Evolutionary conservation across 2,329 filamentous ascomycete genomes (phyloP).

Genomic region (Ascochyta rabiei): DNA sequence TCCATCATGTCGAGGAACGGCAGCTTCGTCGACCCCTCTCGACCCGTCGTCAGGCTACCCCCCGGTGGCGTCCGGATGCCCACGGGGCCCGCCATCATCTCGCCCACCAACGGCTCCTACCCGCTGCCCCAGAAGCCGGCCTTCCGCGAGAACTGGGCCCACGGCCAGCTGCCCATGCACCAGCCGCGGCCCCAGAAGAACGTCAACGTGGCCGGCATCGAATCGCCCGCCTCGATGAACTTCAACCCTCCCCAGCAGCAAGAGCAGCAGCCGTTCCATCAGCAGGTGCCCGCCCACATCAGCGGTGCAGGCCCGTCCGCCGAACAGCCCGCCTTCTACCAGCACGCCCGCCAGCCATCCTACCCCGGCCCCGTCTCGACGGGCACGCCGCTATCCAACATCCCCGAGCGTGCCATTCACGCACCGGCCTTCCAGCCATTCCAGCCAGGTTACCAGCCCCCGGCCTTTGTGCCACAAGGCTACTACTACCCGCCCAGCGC

Average conservation of each 20-base stretch:
- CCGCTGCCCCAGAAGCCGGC: constrained; percentile 61
- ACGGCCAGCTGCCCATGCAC: constrained; percentile 75
- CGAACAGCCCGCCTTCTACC: constrained; percentile 54
- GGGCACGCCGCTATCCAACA: constrained; percentile 85
- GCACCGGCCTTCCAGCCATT: constrained; percentile 83
- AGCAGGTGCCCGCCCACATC: constrained; percentile 84
- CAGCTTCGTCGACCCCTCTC: constrained; percentile 61
- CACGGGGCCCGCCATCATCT: constrained; percentile 36
- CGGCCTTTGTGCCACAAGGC: constrained; percentile 46
- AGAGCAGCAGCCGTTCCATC: constrained; percentile 87
- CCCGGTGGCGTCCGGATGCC: constrained; percentile 58
- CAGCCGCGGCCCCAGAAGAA: constrained; percentile 94
- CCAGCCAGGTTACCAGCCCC: constrained; percentile 60
- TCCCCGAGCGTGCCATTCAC: constrained; percentile 90
- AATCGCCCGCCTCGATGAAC: constrained; percentile 72
- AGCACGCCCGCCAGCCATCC: constrained; percentile 70
- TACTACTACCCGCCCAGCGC: constrained; percentile 68
- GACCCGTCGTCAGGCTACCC: constrained; percentile 84
- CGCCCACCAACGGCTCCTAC: constrained; percentile 49
- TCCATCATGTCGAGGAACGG: constrained; percentile 74
- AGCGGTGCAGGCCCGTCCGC: constrained; percentile 61
- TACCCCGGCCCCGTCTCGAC: constrained; percentile 73
- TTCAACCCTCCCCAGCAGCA: constrained; percentile 67
- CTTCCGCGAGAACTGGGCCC: constrained; percentile 63
- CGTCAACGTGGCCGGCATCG: constrained; percentile 90